Conservation (phyloP, 2,329 filamentous ascomycete genomes). For the Dactylella cylindrospora region DNA sequence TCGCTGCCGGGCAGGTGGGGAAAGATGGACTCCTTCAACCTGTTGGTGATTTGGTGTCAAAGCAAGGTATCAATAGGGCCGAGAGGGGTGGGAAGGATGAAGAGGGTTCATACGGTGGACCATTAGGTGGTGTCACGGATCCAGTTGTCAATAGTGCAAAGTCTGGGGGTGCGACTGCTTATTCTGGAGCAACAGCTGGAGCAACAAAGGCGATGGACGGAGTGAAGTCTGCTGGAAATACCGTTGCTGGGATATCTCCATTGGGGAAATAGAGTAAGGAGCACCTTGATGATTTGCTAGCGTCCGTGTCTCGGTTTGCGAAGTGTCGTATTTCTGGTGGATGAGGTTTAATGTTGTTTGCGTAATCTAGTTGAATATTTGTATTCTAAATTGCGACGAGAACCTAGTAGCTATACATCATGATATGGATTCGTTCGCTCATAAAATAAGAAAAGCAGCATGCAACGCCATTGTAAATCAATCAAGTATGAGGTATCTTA, state of each 20-base stretch:
- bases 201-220: constrained; percentile 7
- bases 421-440: no score
- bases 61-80: constrained; percentile 66
- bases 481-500: no score
- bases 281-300: no score
- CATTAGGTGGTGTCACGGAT: constrained; percentile 28
- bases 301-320: no score
- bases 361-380: no score
- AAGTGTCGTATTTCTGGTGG: no score
- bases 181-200: constrained; percentile 6
- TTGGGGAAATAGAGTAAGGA: constrained; percentile 11
- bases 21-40: constrained; percentile 68
- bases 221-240: constrained; percentile 15
- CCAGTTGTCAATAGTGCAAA: constrained; percentile 22
- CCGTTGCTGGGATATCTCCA: constrained; percentile 15
- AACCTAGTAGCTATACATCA: no score
- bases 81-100: constrained; percentile 68
- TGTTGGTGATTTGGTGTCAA: constrained; percentile 63
- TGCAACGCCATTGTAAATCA: no score
- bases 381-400: no score
- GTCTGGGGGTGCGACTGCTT: constrained; percentile 5
- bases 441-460: no score
- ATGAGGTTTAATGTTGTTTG: no score
- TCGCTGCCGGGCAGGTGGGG: constrained; percentile 66
- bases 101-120: constrained; percentile 53